Evolutionary conservation across 352 stramenopile genomes (phyloP).

Genomic region (Thraustochytrium sp.): DNA sequence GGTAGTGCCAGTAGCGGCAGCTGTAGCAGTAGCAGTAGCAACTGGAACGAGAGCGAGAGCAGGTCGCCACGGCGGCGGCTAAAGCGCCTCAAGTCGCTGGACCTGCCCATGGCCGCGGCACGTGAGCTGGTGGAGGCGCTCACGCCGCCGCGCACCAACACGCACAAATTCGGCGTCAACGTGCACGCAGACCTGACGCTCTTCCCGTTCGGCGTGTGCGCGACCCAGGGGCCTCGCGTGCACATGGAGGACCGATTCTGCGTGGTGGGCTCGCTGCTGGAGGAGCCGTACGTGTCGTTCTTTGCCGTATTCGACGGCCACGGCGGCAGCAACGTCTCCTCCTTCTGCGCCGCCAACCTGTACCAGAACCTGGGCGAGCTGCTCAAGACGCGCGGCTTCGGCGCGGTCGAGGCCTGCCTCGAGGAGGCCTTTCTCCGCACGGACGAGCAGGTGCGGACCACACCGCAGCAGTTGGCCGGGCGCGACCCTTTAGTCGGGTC

Average conservation of each 20-base stretch:
- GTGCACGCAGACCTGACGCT: background rate
- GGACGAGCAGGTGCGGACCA: conserved; percentile 9
- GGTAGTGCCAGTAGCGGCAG: background rate
- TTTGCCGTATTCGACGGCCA: conserved; percentile 88
- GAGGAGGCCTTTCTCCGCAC: conserved; percentile 3
- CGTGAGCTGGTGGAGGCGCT: background rate
- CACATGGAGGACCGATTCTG: conserved; percentile 83
- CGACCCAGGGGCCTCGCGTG: conserved; percentile 50
- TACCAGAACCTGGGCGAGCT: background rate
- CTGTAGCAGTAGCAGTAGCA: background rate
- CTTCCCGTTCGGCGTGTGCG: conserved; percentile 18
- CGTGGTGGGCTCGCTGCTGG: conserved; percentile 65
- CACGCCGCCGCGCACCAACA: background rate
- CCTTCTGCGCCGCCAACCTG: conserved; percentile 57
- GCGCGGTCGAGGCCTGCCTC: background rate
- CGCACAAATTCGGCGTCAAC: background rate
- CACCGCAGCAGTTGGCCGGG: background rate
- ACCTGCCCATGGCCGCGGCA: background rate
- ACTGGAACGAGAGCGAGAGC: background rate
- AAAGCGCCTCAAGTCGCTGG: conserved; percentile 36
- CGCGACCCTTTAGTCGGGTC: background rate
- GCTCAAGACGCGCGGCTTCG: background rate
- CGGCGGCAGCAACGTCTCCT: conserved; percentile 71
- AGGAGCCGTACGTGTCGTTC: conserved; percentile 68
- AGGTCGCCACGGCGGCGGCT: background rate